A percentile compares a stretch with the other conserved stretches of the same genome.
Evolutionary conservation across 192 early-diverging fungal species (phyloP).

Genomic region (Kappamyces sp.): DNA sequence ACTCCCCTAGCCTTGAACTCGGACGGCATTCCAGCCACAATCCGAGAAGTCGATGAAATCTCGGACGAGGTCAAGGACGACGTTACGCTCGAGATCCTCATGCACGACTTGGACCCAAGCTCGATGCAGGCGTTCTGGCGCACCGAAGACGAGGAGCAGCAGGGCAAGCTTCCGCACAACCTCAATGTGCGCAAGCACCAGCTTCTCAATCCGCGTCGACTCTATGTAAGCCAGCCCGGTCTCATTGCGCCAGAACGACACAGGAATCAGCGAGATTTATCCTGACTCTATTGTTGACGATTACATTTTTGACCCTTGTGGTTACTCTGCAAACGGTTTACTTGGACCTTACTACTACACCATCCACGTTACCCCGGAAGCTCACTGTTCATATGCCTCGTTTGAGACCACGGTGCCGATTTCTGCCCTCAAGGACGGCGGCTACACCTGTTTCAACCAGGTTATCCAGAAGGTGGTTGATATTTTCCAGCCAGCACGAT

Average conservation of each 20-base stretch:
- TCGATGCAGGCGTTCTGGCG: conserved; percentile 75
- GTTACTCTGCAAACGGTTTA: conserved; percentile 91
- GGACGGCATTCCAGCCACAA: conserved; percentile 31
- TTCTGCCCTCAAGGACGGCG: conserved; percentile 36
- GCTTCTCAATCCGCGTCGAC: conserved; percentile 26
- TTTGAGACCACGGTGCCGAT: conserved; percentile 91
- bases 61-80: conserved; percentile 57
- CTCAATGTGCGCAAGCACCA: conserved; percentile 16
- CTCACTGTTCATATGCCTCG: conserved; percentile 97
- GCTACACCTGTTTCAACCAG: conserved; percentile 57
- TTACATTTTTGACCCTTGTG: conserved; percentile 91
- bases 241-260: conserved; percentile 39
- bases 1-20: conserved; percentile 55
- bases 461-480: conserved; percentile 70
- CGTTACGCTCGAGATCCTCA: conserved; percentile 92
- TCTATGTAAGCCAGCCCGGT: conserved; percentile 18
- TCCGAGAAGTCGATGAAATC: conserved; percentile 22
- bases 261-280: conserved; percentile 78
- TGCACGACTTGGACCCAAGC: conserved; percentile 82
- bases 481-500: conserved; percentile 75
- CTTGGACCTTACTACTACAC: conserved; percentile 85
- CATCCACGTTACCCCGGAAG: conserved; percentile 97
- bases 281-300: conserved; percentile 80
- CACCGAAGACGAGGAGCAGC: conserved; percentile 48
- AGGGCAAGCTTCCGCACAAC: conserved; percentile 37